Conservation (phyloP, 805 yeast species). For the Saturnispora hagleri region DNA sequence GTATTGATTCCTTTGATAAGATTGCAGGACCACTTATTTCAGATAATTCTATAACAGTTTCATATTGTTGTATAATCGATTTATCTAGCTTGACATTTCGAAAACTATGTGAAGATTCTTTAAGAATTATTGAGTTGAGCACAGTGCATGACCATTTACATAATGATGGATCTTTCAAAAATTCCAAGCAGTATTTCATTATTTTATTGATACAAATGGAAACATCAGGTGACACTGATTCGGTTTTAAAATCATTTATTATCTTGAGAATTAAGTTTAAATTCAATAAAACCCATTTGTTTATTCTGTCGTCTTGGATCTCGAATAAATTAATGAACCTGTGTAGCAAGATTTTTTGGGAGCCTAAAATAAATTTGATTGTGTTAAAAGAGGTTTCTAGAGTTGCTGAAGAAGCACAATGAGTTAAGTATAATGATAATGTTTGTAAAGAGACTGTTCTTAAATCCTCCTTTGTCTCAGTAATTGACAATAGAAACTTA, state of each 20-base stretch:
- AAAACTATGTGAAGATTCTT: neutral
- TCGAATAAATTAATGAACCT: slow-evolving; percentile 17
- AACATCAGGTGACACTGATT: neutral
- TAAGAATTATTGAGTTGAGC: slow-evolving; percentile 13
- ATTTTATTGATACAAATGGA: slow-evolving; percentile 18
- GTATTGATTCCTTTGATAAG: slow-evolving; percentile 37
- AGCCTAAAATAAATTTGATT: neutral
- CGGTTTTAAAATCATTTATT: neutral
- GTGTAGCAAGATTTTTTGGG: slow-evolving; percentile 6
- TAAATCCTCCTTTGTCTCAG: slow-evolving; percentile 8
- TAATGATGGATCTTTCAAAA: slow-evolving; percentile 26
- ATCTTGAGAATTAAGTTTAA: slow-evolving; percentile 8
- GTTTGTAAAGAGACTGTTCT: slow-evolving; percentile 24
- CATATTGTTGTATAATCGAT: slow-evolving; percentile 37
- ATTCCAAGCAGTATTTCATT: slow-evolving; percentile 29
- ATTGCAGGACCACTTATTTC: slow-evolving; percentile 53
- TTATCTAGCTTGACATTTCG: slow-evolving; percentile 26
- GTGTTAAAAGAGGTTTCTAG: neutral
- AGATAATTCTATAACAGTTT: slow-evolving; percentile 42
- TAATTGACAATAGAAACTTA: slow-evolving; percentile 21
- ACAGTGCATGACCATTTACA: slow-evolving; percentile 28
- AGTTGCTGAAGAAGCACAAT: slow-evolving; percentile 6
- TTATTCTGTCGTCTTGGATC: slow-evolving; percentile 10
- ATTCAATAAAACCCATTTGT: slow-evolving; percentile 13
- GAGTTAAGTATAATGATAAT: slow-evolving; percentile 19